Conservation (phyloP, 192 early-diverging fungal genomes). For the Ambispora gerdemannii region DNA sequence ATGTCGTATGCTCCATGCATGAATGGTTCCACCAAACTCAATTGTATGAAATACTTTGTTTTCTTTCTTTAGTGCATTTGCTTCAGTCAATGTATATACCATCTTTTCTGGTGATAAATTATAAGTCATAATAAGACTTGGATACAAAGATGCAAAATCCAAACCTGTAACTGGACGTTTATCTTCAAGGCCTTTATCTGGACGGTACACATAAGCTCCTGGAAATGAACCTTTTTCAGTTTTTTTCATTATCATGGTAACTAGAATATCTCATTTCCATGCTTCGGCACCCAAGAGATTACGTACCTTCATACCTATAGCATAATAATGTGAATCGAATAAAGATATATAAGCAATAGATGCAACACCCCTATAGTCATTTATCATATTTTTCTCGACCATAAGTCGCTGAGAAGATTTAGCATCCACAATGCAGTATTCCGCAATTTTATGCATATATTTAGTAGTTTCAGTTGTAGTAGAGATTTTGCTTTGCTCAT, state of each 20-base stretch:
- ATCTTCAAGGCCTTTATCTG: conserved; percentile 16
- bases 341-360: conserved; percentile 4
- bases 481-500: background rate
- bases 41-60: conserved; percentile 13
- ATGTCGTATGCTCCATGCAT: conserved; percentile 8
- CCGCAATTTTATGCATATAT: background rate
- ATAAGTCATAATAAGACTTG: conserved; percentile 21
- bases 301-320: conserved; percentile 3
- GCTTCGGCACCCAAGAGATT: conserved; percentile 20
- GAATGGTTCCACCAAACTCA: background rate
- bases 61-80: background rate
- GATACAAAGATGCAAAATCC: conserved; percentile 18
- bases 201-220: conserved; percentile 11
- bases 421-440: background rate
- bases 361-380: conserved; percentile 7
- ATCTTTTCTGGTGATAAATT: conserved; percentile 23
- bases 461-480: background rate
- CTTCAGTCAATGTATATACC: background rate
- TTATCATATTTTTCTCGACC: conserved; percentile 14
- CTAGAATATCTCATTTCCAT: background rate
- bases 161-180: conserved; percentile 8
- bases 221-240: background rate
- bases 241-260: background rate
- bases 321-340: conserved; percentile 17
- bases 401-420: background rate